phyloP scores from a whole-genome alignment of 1,139 yeast genomes.

The Sugiyamaella novakii region DNA sequence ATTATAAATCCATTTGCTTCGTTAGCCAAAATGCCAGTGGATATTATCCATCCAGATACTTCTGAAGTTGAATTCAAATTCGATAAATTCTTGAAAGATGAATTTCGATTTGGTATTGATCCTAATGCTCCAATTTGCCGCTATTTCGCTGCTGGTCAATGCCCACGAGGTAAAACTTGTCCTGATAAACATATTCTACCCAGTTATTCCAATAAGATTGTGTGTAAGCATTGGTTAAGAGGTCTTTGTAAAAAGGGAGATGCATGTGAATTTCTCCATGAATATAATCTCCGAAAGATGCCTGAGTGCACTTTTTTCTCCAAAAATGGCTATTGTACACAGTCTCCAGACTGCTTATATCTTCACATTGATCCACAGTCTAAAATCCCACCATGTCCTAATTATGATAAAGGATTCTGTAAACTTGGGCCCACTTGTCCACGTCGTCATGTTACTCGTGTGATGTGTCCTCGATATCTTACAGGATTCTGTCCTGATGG shows the following conservation, averaged over 20 bases:
- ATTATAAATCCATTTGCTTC: no score
- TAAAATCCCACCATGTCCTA: slow-evolving; percentile 83
- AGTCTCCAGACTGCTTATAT: slow-evolving; percentile 91
- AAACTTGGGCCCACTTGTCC: slow-evolving; percentile 88
- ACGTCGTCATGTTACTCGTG: slow-evolving; percentile 76
- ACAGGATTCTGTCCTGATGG: slow-evolving; percentile 89
- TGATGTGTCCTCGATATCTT: slow-evolving; percentile 77
- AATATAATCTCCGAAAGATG: slow-evolving; percentile 90
- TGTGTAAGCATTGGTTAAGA: slow-evolving; percentile 97
- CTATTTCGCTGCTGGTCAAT: slow-evolving; percentile 69
- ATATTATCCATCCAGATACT: slow-evolving; percentile 40
- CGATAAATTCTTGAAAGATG: slow-evolving; percentile 79
- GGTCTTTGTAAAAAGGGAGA: slow-evolving; percentile 97
- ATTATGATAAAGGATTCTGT: slow-evolving; percentile 87
- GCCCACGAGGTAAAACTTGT: slow-evolving; percentile 84
- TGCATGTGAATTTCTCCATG: slow-evolving; percentile 94
- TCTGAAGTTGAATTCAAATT: slow-evolving; percentile 62
- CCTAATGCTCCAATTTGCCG: slow-evolving; percentile 92
- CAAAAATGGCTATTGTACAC: slow-evolving; percentile 90
- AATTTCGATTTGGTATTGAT: slow-evolving; percentile 79
- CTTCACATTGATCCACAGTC: slow-evolving; percentile 88
- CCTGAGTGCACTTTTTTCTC: slow-evolving; percentile 93
- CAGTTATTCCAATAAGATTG: slow-evolving; percentile 75
- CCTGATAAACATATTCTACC: slow-evolving; percentile 88
- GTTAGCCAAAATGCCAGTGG: slow-evolving; percentile 22